Conservation (phyloP, 2,329 filamentous ascomycete species). For the Trichophyton equinum region DNA sequence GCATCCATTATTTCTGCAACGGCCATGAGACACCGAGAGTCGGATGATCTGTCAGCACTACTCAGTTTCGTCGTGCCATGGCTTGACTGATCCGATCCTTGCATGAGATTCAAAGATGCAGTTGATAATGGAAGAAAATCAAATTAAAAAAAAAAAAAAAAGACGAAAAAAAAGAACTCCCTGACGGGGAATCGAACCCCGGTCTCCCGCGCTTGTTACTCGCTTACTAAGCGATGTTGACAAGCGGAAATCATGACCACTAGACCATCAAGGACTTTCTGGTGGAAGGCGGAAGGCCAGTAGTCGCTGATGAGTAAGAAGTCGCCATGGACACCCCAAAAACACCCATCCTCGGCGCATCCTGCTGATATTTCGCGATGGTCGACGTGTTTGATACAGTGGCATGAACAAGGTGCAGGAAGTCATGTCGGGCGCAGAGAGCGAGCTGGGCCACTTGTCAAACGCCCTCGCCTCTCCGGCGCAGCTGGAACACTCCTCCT, state of each 20-base stretch:
- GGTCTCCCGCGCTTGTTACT: conserved; percentile 12
- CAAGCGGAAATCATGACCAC: conserved; percentile 13
- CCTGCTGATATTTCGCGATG: background rate
- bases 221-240: background rate
- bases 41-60: no score
- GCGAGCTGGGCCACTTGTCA: conserved; percentile 25
- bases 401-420: background rate
- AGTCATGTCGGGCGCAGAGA: background rate
- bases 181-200: conserved; percentile 14
- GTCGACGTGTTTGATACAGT: background rate
- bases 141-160: background rate
- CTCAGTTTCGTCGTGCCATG: no score
- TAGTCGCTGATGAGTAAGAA: background rate
- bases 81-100: no score
- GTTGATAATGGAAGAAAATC: background rate
- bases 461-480: conserved; percentile 36
- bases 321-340: background rate
- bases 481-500: conserved; percentile 34
- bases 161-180: conserved; percentile 6
- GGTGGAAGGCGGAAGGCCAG: background rate
- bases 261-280: conserved; percentile 11
- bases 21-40: no score
- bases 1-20: no score
- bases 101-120: background rate
- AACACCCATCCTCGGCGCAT: no score